Base-by-base conservation (phyloP, 495 filamentous ascomycete species). In the Trichocladium uniseriatum region DNA sequence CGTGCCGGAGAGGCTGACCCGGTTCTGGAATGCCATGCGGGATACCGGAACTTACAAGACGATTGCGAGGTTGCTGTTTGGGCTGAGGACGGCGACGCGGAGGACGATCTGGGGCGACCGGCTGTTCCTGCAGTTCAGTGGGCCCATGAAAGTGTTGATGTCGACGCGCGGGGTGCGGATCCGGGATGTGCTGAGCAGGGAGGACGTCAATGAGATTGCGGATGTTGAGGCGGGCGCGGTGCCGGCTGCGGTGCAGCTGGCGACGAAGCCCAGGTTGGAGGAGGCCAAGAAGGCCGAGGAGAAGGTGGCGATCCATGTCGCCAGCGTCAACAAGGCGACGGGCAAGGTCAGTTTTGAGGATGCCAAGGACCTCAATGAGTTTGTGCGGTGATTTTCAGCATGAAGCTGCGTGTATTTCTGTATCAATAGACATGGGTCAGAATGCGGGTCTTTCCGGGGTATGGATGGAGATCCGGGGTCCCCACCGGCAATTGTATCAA, bases 101-200 rank as follows among this genome's bases (percentile, higher is more conserved):
- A 73, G 83, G 58, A 83, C 83, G 3, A 84, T 98, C n/a, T 95
- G 87, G 87, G 92, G 92, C 24, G 92, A 98, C 64, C 70, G 91
- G 54, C 72, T 96, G 13, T 97, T 97, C 60, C 69, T 97, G 19
- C 82, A 86, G 56, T 95, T 98, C 58, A 75, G 82, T 20, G 92
- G 92, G 0, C 92, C 92, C 18, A 79, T 76, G 2, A 95, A 83
- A 4, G 74, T 98, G 29, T 72, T 97, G 19, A 66, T 98, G 57
- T 92, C 94, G 57, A 89, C 87, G 20, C 80, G 90, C 16, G 87
- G 81, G 6, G 75, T 84, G 9, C 69, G 83, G 1, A 67, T 94
- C 16, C 78, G 79, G 38, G 92, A 98, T 57, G 77, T 86, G 6
- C 66, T 98, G 43, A 83, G 79, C 15, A 69, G 69, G 10, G 75